These are phyloP conservation scores for Lactifluus pinguis DNA, from an alignment of 768 basidiomycete species.

Conservation along the genomic window DNA sequence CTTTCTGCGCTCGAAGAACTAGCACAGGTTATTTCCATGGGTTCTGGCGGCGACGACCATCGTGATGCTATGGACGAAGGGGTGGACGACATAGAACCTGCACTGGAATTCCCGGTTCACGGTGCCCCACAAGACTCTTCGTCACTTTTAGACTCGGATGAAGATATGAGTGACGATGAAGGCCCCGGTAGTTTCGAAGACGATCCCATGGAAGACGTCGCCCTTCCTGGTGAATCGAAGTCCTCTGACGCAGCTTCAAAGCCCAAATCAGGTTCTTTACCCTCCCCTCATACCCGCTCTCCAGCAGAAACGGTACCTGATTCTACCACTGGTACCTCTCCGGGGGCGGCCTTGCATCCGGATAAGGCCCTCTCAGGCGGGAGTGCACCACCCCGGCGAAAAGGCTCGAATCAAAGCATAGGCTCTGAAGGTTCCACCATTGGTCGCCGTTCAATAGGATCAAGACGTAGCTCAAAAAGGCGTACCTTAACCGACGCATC, in stretches of 20 bases:
- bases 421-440: constrained; percentile 19
- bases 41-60: constrained; percentile 44
- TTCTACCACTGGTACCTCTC: neutral
- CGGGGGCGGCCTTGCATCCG: neutral
- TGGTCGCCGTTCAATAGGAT: constrained; percentile 32
- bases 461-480: constrained; percentile 49
- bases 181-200: constrained; percentile 71
- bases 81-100: constrained; percentile 50
- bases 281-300: constrained; percentile 10
- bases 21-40: constrained; percentile 71
- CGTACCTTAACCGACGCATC: constrained; percentile 28
- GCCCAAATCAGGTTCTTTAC: neutral
- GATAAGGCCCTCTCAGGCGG: neutral
- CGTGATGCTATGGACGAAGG: constrained; percentile 52
- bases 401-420: constrained; percentile 11
- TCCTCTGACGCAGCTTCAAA: constrained; percentile 11
- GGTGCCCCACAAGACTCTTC: constrained; percentile 41
- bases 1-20: constrained; percentile 76
- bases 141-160: constrained; percentile 55
- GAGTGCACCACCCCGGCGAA: constrained; percentile 9
- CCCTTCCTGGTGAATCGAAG: constrained; percentile 55
- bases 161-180: constrained; percentile 63
- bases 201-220: constrained; percentile 76
- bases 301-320: constrained; percentile 8
- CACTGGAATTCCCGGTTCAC: constrained; percentile 61